phyloP scores from a whole-genome alignment of 495 filamentous ascomycete species.

The Talaromyces adpressus region DNA sequence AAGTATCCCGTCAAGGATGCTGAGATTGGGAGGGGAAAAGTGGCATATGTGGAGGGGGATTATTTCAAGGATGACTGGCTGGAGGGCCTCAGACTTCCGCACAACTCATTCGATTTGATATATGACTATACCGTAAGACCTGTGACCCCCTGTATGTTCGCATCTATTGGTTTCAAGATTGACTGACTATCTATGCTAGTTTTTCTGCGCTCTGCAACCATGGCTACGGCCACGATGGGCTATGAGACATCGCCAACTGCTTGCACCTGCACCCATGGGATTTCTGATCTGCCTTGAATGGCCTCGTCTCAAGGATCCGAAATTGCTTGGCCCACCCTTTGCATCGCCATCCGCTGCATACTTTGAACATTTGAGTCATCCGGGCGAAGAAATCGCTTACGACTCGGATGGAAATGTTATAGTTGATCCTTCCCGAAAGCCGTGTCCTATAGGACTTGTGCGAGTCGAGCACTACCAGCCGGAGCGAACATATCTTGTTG shows the following conservation, averaged over 20 bases:
- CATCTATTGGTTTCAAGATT: not conserved
- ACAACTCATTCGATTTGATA: constrained; percentile 63
- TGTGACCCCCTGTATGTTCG: constrained; percentile 7
- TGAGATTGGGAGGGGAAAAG: constrained; percentile 41
- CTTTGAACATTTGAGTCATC: constrained; percentile 55
- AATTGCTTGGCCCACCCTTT: constrained; percentile 63
- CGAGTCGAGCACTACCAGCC: constrained; percentile 61
- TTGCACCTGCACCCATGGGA: constrained; percentile 48
- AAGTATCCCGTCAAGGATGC: constrained; percentile 42
- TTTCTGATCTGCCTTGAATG: constrained; percentile 75
- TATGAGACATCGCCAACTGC: constrained; percentile 53
- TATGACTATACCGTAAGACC: constrained; percentile 75
- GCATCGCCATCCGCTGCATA: constrained; percentile 57
- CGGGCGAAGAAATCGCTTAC: constrained; percentile 60
- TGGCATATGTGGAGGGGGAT: constrained; percentile 58
- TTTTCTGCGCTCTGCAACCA: constrained; percentile 70
- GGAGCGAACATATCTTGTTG: constrained; percentile 56
- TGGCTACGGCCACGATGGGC: constrained; percentile 63
- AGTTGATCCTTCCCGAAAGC: constrained; percentile 30
- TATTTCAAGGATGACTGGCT: constrained; percentile 67
- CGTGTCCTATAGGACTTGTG: constrained; percentile 41
- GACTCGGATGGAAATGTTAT: constrained; percentile 47
- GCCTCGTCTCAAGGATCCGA: constrained; percentile 60
- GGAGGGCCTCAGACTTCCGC: constrained; percentile 30
- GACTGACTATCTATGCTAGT: constrained; percentile 29